These are phyloP conservation scores for Cyclocybe cylindracea DNA, from an alignment of 768 basidiomycete species.

Conservation along the genomic window DNA sequence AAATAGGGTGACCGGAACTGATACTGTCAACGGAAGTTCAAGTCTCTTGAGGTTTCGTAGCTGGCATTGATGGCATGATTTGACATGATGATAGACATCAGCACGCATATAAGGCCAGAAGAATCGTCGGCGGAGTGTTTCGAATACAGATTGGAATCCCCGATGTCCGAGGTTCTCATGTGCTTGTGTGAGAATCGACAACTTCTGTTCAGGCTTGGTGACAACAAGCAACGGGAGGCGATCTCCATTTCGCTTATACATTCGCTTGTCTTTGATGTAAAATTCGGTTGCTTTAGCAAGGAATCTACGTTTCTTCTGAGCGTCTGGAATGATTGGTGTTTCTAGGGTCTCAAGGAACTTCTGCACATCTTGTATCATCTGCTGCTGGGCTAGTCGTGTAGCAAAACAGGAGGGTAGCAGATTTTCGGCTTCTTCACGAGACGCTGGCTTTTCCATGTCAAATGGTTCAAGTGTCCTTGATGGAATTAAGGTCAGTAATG, in stretches of 20 bases:
- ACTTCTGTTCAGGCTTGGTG: neutral
- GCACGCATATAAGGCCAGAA: conserved; percentile 7
- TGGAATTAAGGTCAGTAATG: neutral
- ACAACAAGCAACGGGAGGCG: conserved; percentile 2
- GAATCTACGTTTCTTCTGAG: conserved; percentile 4
- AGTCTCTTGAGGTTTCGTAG: conserved; percentile 18
- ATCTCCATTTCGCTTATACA: conserved; percentile 5
- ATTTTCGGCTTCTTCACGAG: neutral
- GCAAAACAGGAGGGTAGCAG: neutral
- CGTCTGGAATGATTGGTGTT: neutral
- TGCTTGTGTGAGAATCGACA: conserved; percentile 12
- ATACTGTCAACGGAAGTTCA: conserved; percentile 19
- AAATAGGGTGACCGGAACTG: conserved; percentile 21
- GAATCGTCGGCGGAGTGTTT: conserved; percentile 17
- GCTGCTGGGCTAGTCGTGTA: neutral
- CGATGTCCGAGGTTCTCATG: conserved; percentile 27
- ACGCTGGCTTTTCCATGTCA: neutral
- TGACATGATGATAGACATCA: conserved; percentile 10
- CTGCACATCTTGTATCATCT: neutral
- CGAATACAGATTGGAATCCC: conserved; percentile 16
- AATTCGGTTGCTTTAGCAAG: conserved; percentile 3
- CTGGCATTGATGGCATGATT: conserved; percentile 39
- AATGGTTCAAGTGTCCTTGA: neutral
- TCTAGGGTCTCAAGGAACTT: conserved; percentile 5
- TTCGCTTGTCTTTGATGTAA: neutral